These are phyloP conservation scores for Phytopythium delawarense DNA, from an alignment of 352 stramenopile species.

Conservation along the genomic window DNA sequence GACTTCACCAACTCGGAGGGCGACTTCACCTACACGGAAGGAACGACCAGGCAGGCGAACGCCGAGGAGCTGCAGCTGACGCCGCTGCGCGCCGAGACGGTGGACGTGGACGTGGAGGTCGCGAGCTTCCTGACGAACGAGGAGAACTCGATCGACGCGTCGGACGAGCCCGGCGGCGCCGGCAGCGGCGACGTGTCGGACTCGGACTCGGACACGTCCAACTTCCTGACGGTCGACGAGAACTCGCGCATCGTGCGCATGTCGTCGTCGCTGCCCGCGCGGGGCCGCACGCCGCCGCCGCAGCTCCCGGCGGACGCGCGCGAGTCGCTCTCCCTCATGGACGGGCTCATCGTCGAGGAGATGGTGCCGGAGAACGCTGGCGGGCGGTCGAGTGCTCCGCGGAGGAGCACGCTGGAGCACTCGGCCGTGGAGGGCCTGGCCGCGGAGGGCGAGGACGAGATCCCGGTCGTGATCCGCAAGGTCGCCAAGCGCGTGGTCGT, in stretches of 20 bases:
- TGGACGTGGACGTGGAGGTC: constrained; percentile 34
- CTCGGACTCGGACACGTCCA: constrained; percentile 25
- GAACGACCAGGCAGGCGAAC: constrained; percentile 9
- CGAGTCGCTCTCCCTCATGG: constrained; percentile 14
- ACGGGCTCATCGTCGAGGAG: constrained; percentile 52
- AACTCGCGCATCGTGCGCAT: constrained; percentile 38
- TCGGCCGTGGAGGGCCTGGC: constrained; percentile 10
- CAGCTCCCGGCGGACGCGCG: constrained; percentile 13
- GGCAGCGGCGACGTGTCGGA: constrained; percentile 18
- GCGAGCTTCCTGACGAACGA: constrained; percentile 46
- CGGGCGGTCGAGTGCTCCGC: background rate
- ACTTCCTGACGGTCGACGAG: constrained; percentile 39
- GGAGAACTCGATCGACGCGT: constrained; percentile 21
- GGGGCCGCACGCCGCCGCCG: constrained; percentile 7
- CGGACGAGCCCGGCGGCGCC: background rate
- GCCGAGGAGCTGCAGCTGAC: background rate
- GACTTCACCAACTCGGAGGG: constrained; percentile 43
- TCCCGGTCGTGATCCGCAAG: constrained; percentile 48
- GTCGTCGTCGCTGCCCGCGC: constrained; percentile 20
- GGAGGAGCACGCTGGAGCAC: background rate
- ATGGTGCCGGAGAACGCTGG: constrained; percentile 27
- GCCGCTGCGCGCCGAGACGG: constrained; percentile 1
- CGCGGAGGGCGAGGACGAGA: constrained; percentile 19
- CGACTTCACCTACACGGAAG: constrained; percentile 13
- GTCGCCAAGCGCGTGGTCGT: constrained; percentile 39